phyloP scores from a whole-genome alignment of 352 stramenopile genomes.

The Phytophthora melonis region DNA sequence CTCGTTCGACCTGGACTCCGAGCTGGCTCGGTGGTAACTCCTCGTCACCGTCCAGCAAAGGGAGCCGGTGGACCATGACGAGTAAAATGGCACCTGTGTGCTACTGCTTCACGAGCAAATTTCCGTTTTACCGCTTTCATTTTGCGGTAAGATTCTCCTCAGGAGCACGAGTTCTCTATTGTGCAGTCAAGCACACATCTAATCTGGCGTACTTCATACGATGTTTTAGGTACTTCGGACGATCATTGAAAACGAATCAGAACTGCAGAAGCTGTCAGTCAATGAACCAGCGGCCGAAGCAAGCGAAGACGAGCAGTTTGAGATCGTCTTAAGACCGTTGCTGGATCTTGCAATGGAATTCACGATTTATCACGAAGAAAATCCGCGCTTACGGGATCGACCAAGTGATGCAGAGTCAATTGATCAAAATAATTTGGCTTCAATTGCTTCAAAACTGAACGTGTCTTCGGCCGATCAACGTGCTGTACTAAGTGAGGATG shows the following conservation, averaged over 20 bases:
- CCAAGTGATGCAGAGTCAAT: constrained; percentile 10
- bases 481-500: constrained; percentile 62
- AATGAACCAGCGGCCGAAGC: constrained; percentile 5
- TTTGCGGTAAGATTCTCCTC: constrained; percentile 60
- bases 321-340: constrained; percentile 63
- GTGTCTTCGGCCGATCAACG: constrained; percentile 41
- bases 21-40: constrained; percentile 30
- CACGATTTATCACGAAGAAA: constrained; percentile 65
- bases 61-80: constrained; percentile 19
- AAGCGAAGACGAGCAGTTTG: constrained; percentile 53
- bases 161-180: not conserved
- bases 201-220: constrained; percentile 1
- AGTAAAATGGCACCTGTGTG: constrained; percentile 68
- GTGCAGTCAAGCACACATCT: not conserved
- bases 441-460: constrained; percentile 48
- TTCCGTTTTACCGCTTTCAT: constrained; percentile 88
- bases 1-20: constrained; percentile 21
- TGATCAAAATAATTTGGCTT: constrained; percentile 32
- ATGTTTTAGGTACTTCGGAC: constrained; percentile 62
- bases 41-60: constrained; percentile 24
- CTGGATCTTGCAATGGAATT: constrained; percentile 67
- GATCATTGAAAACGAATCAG: constrained; percentile 76
- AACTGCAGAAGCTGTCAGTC: constrained; percentile 27
- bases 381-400: constrained; percentile 27
- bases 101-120: constrained; percentile 90